A percentile compares a stretch with the other conserved stretches of the same genome.
Evolutionary conservation across 768 basidiomycete species (phyloP).

Genomic region (Tricholoma bakamatsutake): DNA sequence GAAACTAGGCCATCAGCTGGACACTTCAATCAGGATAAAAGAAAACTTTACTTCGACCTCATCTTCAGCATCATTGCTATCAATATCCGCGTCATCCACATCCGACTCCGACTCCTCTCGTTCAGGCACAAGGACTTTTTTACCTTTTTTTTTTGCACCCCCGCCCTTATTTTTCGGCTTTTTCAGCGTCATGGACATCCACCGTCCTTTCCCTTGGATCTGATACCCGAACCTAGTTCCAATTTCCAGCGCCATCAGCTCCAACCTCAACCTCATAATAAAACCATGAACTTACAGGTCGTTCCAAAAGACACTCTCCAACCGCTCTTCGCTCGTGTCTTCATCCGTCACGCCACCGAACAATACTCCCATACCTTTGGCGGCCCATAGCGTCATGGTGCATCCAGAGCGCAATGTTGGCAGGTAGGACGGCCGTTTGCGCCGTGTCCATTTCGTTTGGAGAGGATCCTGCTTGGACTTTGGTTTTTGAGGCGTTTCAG

Average conservation of each 20-base stretch:
- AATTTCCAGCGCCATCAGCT: neutral
- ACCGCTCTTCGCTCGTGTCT: conserved; percentile 74
- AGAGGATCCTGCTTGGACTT: conserved; percentile 41
- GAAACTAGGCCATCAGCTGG: neutral
- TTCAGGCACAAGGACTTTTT: conserved; percentile 16
- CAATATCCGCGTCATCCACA: conserved; percentile 10
- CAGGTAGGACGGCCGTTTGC: conserved; percentile 64
- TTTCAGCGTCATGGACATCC: conserved; percentile 76
- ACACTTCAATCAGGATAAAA: neutral
- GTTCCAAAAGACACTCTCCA: conserved; percentile 85
- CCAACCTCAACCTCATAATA: neutral
- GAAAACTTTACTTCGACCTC: neutral
- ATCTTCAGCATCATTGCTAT: neutral
- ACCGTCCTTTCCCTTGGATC: conserved; percentile 64
- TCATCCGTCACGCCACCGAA: conserved; percentile 90
- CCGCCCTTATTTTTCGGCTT: conserved; percentile 53
- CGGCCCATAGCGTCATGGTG: conserved; percentile 79
- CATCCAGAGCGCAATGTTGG: conserved; percentile 74
- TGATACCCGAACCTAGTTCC: conserved; percentile 69
- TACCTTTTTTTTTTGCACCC: conserved; percentile 33
- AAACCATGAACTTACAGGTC: conserved; percentile 53
- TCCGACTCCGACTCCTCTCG: conserved; percentile 12
- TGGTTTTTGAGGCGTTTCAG: conserved; percentile 16
- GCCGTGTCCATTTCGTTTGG: conserved; percentile 77
- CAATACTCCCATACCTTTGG: conserved; percentile 64